Evolutionary conservation across 1,139 yeast genomes (phyloP).

Genomic region (Debaryomyces udenii): DNA sequence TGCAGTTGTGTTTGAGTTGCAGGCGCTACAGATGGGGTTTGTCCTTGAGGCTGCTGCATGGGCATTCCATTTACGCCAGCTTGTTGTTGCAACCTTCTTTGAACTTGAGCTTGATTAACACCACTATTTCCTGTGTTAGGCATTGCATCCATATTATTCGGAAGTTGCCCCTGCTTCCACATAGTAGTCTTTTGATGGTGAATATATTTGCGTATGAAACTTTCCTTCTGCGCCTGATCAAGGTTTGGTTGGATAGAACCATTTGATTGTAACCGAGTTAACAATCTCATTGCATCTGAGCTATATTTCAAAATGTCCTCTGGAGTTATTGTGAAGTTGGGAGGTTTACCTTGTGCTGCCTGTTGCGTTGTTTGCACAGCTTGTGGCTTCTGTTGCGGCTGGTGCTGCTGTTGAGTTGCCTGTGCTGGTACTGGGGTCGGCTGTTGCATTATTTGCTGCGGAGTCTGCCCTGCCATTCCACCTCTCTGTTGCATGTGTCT

Average conservation of each 20-base stretch:
- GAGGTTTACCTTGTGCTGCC: slow-evolving; percentile 28
- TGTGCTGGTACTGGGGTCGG: slow-evolving; percentile 17
- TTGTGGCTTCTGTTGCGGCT: slow-evolving; percentile 21
- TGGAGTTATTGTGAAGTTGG: slow-evolving; percentile 42
- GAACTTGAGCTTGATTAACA: slow-evolving; percentile 15
- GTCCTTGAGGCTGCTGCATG: slow-evolving; percentile 22
- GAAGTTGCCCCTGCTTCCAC: slow-evolving; percentile 40
- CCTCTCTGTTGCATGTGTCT: slow-evolving; percentile 36
- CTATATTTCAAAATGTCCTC: slow-evolving; percentile 47
- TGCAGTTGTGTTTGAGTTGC: slow-evolving; percentile 15
- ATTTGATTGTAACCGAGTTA: slow-evolving; percentile 41
- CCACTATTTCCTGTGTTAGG: slow-evolving; percentile 4
- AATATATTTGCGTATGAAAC: slow-evolving; percentile 43
- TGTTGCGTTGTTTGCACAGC: slow-evolving; percentile 15
- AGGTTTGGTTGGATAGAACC: slow-evolving; percentile 38
- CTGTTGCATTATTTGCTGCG: slow-evolving; percentile 14
- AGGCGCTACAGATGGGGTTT: slow-evolving; percentile 9
- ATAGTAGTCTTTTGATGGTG: slow-evolving; percentile 43
- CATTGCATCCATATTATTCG: slow-evolving; percentile 14
- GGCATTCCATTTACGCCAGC: slow-evolving; percentile 15
- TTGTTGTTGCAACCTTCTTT: slow-evolving; percentile 18
- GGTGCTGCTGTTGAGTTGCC: slow-evolving; percentile 18
- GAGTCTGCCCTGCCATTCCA: slow-evolving; percentile 11
- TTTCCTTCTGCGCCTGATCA: slow-evolving; percentile 42
- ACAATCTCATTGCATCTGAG: slow-evolving; percentile 44